phyloP scores from a whole-genome alignment of 352 stramenopile species.

The Phytopythium delawarense region DNA sequence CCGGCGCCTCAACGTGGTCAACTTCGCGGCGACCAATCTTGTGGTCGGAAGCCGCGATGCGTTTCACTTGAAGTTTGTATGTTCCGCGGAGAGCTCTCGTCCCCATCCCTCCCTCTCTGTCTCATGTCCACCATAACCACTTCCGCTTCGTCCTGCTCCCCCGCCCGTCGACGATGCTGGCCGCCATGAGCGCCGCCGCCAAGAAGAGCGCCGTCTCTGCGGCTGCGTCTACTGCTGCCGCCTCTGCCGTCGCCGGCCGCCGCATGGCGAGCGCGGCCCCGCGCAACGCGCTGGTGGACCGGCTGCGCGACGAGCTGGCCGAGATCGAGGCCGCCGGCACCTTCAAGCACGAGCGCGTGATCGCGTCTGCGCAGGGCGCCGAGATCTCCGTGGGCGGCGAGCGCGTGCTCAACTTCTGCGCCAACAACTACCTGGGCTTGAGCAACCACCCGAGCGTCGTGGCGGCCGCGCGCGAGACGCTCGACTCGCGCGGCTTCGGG shows the following conservation, averaged over 20 bases:
- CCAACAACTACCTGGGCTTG: conserved; percentile 94
- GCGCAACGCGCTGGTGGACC: conserved; percentile 71
- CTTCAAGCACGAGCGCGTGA: conserved; percentile 89
- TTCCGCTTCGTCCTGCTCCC: neutral
- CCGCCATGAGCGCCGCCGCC: conserved; percentile 3
- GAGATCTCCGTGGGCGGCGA: conserved; percentile 70
- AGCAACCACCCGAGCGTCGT: conserved; percentile 87
- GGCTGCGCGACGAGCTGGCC: conserved; percentile 61
- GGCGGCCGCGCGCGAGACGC: conserved; percentile 70
- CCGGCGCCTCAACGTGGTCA: neutral
- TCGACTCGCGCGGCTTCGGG: conserved; percentile 88
- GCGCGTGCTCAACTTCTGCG: conserved; percentile 92
- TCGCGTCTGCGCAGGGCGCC: conserved; percentile 81
- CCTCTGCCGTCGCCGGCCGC: neutral
- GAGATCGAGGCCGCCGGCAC: conserved; percentile 76
- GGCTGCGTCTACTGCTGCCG: neutral
- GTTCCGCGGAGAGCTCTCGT: neutral
- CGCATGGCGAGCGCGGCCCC: conserved; percentile 4
- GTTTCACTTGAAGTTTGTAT: conserved; percentile 10
- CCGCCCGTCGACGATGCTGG: conserved; percentile 11
- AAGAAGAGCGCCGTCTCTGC: conserved; percentile 6
- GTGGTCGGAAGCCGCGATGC: neutral
- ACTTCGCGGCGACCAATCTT: conserved; percentile 2
- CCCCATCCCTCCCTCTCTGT: conserved; percentile 1
- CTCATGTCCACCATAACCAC: conserved; percentile 2